Conservation (phyloP, 495 filamentous ascomycete species). For the Hyaloscypha finlandica region DNA sequence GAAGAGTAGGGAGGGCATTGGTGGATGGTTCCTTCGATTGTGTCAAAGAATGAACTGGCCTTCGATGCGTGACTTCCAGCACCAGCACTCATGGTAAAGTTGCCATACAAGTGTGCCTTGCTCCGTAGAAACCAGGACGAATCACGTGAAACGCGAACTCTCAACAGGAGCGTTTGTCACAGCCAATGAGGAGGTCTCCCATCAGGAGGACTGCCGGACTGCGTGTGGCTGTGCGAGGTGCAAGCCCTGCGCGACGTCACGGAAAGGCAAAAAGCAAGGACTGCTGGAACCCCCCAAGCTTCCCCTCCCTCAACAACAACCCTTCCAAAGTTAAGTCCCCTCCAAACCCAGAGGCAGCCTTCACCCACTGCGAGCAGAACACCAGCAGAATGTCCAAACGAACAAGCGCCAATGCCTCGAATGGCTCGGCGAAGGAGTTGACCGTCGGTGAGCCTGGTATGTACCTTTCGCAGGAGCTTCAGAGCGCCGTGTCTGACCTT, state of each 20-base stretch:
- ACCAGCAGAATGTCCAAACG: slow-evolving; percentile 49
- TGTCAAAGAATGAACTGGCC: no score
- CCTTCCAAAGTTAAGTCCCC: background rate
- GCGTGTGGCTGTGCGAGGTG: background rate
- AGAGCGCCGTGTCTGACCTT: slow-evolving; percentile 8
- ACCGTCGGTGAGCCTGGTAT: slow-evolving; percentile 27
- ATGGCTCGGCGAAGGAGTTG: slow-evolving; percentile 39
- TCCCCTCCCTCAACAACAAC: background rate
- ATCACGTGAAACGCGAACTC: no score
- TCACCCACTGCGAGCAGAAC: background rate
- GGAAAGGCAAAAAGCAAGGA: background rate
- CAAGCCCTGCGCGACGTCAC: background rate
- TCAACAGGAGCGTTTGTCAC: background rate
- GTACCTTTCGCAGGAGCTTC: background rate
- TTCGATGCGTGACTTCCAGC: no score
- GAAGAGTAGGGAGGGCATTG: no score
- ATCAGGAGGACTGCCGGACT: background rate
- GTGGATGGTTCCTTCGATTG: no score
- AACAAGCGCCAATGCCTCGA: slow-evolving; percentile 43
- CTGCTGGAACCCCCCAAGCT: background rate
- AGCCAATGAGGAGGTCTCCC: background rate
- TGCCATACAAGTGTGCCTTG: no score
- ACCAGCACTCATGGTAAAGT: no score
- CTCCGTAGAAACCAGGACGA: no score
- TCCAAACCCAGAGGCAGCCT: background rate